Base-by-base conservation (phyloP, 192 early-diverging fungal species). In the Coemansia sp. region DNA sequence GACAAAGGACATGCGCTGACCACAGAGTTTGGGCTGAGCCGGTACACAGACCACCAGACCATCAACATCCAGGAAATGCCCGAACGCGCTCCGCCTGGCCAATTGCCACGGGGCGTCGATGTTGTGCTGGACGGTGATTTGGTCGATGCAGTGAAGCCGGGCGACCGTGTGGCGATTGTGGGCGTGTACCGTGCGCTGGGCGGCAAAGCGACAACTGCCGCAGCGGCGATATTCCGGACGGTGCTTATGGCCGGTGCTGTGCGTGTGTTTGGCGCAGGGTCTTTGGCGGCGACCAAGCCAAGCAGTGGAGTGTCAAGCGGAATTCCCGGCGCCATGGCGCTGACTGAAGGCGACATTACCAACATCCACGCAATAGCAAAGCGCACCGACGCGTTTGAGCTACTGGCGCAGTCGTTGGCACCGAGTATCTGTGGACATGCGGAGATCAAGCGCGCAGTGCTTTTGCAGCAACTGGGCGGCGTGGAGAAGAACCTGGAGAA, bases 21-120 rank as follows among this genome's bases (percentile, higher is more conserved):
- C 1, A 97, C 96, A 1, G 95, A 98, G 71, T 99, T 89, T 73
- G 97, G 97, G 11, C 87, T 85, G 64, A 93, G 88, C 36, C 83
- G 86, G 10, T 99, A 96, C 76, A 80, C 90, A 31, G 94, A 98
- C 76, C 92, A 92, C 71, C 97, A 99, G 75, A 90, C 87, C 8
- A 87, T 97, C 52, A 92, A 87, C 34, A 85, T 99, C 46, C 97
- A 99, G 77, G 97, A 99, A 83, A 99, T 99, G 96, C 97, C 97
- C 0, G 97, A 99, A 75, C 87, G 96, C 19, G 91, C 96, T 7
- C 95, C 95, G 14, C 89, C 94, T 5, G 96, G 97, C 19, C 89
- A 93, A 74, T 81, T 99, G 64, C 94, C 95, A 28, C 87, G 95
- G 3, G 94, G 94, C 12, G 82, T 98, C 54, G 97, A 99, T 75